Evolutionary conservation across 2,329 filamentous ascomycete genomes (phyloP), one percentile per base, ranked within the genome.

Genomic region (Pyricularia pennisetigena): DNA sequence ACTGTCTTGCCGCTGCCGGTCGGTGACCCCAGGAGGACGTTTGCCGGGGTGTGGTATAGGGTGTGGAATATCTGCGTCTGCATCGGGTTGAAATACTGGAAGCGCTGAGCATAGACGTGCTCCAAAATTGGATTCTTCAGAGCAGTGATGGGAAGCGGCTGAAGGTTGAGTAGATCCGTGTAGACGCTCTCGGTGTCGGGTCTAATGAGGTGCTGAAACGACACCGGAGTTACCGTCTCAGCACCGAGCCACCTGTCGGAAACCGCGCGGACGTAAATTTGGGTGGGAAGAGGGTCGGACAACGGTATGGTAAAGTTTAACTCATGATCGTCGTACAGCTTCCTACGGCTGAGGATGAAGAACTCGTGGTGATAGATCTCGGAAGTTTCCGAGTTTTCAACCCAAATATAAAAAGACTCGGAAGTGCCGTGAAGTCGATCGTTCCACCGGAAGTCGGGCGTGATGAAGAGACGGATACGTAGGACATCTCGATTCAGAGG

Each of bases 81-180:
- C 96, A 99, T 98, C 0, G 95, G 95, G 75, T 99, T 99, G 84
- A 99, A 99, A 79, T 90, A 99, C 71, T 95, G 90, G 78, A 99
- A 99, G 35, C 93, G 87, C 76, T 94, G 83, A 0, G 85, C 88
- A 74, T 99, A 99, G 1, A 99, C 86, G 70, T 95, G 92, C 76
- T 99, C 94, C 0, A 99, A 79, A 0, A 88, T 83, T 0, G 92
- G 88, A 71, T 98, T 97, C 75, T 97, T 93, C 61, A 99, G 82
- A 0, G 94, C 94, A 24, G 88, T 86, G 70, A 99, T 88, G 0
- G 94, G 91, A 3, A 99, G 82, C 1, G 95, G 95, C 75, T 98
- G 95, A 28, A 99, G 81, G 74, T 97, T 92, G 23, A 98, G 84
- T 20, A 99, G 83, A 73, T 99, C 94, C 0, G 95, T 99, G 76